Evolutionary conservation across 163 green algal genomes (phyloP).

Genomic region (Scenedesmus sp.): DNA sequence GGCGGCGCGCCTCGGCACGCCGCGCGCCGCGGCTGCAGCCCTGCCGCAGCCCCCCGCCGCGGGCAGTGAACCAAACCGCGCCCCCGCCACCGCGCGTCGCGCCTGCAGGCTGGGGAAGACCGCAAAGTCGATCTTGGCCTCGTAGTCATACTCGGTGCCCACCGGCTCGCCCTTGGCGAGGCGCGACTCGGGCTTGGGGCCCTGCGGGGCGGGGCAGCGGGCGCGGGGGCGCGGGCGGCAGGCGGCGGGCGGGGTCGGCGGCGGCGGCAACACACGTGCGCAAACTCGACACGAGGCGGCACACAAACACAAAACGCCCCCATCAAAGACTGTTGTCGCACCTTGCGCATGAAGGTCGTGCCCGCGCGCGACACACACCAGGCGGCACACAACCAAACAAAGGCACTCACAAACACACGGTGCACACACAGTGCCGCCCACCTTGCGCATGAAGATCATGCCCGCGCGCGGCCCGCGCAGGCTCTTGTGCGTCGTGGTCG

Average conservation of each 20-base stretch:
- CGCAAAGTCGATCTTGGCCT: conserved; percentile 90
- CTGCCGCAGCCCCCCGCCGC: background rate
- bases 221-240: background rate
- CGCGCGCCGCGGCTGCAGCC: too few relatives aligned
- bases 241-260: background rate
- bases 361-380: conserved; percentile 68
- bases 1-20: too few relatives aligned
- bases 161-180: conserved; percentile 80
- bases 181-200: conserved; percentile 71
- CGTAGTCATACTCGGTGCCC: conserved; percentile 78
- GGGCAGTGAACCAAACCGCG: conserved; percentile 39
- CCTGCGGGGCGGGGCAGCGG: conserved; percentile 52
- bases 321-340: background rate
- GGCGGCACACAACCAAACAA: background rate
- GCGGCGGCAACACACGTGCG: background rate
- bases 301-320: background rate
- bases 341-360: conserved; percentile 92
- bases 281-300: too few relatives aligned
- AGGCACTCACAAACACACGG: too few relatives aligned
- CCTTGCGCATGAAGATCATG: conserved; percentile 96
- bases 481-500: conserved; percentile 98
- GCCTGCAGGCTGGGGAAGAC: conserved; percentile 92
- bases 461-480: conserved; percentile 90
- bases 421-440: conserved; percentile 30
- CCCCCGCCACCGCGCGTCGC: too few relatives aligned